Conservation (phyloP, 345 rosid species). For the Citrus hindsii region DNA sequence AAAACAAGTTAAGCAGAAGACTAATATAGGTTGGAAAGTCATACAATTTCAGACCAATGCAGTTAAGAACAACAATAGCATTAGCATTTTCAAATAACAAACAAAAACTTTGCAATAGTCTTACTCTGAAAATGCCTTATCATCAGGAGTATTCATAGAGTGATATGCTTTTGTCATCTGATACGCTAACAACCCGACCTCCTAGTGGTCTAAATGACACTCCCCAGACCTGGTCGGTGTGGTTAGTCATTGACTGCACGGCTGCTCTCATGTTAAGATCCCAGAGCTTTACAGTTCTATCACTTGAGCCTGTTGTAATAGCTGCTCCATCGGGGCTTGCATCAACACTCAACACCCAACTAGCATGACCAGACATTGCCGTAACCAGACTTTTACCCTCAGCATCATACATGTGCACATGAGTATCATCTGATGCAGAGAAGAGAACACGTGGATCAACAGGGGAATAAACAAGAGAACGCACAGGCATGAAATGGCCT, state of each 20-base stretch:
- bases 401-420: conserved; percentile 84
- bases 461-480: conserved; percentile 85
- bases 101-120: not conserved
- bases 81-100: not conserved
- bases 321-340: conserved; percentile 91
- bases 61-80: not conserved
- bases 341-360: conserved; percentile 94
- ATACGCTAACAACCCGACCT: conserved; percentile 82
- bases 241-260: conserved; percentile 88
- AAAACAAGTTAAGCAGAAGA: not conserved
- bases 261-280: conserved; percentile 93
- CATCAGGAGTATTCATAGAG: conserved; percentile 75
- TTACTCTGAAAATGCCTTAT: not conserved
- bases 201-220: conserved; percentile 73
- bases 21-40: no score
- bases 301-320: conserved; percentile 89
- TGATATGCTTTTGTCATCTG: conserved; percentile 93
- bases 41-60: not conserved
- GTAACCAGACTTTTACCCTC: conserved; percentile 71
- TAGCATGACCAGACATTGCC: conserved; percentile 86
- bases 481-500: conserved; percentile 92
- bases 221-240: conserved; percentile 90
- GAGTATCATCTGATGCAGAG: conserved; percentile 86
- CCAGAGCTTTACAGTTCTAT: conserved; percentile 92
- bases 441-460: conserved; percentile 68